Conservation (phyloP, 2,329 filamentous ascomycete species). For the Exophiala bonariae region DNA sequence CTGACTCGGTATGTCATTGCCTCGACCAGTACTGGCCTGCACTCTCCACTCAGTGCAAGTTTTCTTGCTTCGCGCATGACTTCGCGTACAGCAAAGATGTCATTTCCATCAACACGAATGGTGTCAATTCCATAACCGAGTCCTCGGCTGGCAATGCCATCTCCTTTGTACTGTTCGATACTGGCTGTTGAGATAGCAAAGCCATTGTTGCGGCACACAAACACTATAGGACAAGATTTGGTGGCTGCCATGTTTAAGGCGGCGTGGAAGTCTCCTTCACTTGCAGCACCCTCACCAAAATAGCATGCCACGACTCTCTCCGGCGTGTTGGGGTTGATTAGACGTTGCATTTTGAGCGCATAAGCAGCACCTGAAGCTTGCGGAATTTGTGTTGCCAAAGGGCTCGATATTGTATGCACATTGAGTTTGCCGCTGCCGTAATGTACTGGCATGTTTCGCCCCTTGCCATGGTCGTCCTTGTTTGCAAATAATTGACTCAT, state of each 20-base stretch:
- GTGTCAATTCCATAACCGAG: slow-evolving; percentile 94
- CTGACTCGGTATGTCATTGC: slow-evolving; percentile 98
- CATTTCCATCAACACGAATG: slow-evolving; percentile 89
- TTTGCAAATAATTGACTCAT: slow-evolving; percentile 97
- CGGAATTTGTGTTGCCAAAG: slow-evolving; percentile 84
- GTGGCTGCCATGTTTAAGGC: slow-evolving; percentile 90
- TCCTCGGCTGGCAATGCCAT: slow-evolving; percentile 84
- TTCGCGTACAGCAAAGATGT: slow-evolving; percentile 84
- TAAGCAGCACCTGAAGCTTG: slow-evolving; percentile 87
- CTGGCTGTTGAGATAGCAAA: slow-evolving; percentile 90
- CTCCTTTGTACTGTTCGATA: slow-evolving; percentile 85
- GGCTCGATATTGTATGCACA: slow-evolving; percentile 86
- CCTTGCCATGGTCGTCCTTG: slow-evolving; percentile 72
- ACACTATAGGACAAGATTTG: slow-evolving; percentile 80
- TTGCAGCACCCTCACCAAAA: slow-evolving; percentile 88
- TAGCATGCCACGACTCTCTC: slow-evolving; percentile 76
- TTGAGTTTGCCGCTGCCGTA: slow-evolving; percentile 77
- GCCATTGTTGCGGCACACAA: slow-evolving; percentile 90
- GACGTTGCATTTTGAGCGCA: slow-evolving; percentile 76
- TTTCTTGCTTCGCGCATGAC: slow-evolving; percentile 74
- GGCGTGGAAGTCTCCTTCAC: slow-evolving; percentile 88
- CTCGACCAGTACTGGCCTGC: slow-evolving; percentile 82
- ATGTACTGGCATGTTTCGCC: slow-evolving; percentile 96
- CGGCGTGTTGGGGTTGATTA: slow-evolving; percentile 67
- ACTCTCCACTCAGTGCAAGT: slow-evolving; percentile 77